A percentile compares a stretch with the other conserved stretches of the same genome.
These are phyloP conservation scores for Paramyrothecium sp. DNA, from an alignment of 2,329 filamentous ascomycete species.

Conservation along the genomic window DNA sequence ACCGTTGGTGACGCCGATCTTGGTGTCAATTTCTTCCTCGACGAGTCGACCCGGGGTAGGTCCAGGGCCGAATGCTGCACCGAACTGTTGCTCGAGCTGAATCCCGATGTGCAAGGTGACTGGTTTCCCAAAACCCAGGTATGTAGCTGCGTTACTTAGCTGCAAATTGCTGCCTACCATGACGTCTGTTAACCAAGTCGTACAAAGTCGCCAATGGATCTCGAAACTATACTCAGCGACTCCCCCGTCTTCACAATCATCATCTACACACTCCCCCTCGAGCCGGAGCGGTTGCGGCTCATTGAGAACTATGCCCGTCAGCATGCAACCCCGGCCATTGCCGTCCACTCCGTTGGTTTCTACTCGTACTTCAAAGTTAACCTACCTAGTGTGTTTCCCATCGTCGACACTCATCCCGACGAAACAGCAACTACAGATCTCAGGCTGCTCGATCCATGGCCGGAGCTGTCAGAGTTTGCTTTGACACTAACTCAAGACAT, in stretches of 20 bases:
- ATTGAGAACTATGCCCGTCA: slow-evolving; percentile 48
- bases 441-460: slow-evolving; percentile 81
- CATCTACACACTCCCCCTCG: slow-evolving; percentile 52
- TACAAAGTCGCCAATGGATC: slow-evolving; percentile 21
- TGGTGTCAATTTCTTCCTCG: slow-evolving; percentile 95
- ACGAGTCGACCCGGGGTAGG: slow-evolving; percentile 73
- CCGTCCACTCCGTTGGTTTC: slow-evolving; percentile 87
- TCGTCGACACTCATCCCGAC: slow-evolving; percentile 95
- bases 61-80: slow-evolving; percentile 76
- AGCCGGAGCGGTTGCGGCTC: slow-evolving; percentile 37
- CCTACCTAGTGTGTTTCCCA: slow-evolving; percentile 77
- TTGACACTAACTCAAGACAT: slow-evolving; percentile 66
- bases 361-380: slow-evolving; percentile 84
- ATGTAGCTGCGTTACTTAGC: slow-evolving; percentile 1
- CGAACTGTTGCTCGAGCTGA: slow-evolving; percentile 79
- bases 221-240: slow-evolving; percentile 39
- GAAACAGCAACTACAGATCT: slow-evolving; percentile 82
- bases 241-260: slow-evolving; percentile 50
- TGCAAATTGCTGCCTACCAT: too few relatives aligned
- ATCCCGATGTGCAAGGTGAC: slow-evolving; percentile 83
- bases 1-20: slow-evolving; percentile 79
- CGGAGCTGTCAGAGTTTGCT: slow-evolving; percentile 70
- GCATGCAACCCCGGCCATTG: slow-evolving; percentile 70
- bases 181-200: neutral
- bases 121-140: slow-evolving; percentile 55